Base-by-base conservation (phyloP, 768 basidiomycete genomes). In the Panaeolus papilionaceus region DNA sequence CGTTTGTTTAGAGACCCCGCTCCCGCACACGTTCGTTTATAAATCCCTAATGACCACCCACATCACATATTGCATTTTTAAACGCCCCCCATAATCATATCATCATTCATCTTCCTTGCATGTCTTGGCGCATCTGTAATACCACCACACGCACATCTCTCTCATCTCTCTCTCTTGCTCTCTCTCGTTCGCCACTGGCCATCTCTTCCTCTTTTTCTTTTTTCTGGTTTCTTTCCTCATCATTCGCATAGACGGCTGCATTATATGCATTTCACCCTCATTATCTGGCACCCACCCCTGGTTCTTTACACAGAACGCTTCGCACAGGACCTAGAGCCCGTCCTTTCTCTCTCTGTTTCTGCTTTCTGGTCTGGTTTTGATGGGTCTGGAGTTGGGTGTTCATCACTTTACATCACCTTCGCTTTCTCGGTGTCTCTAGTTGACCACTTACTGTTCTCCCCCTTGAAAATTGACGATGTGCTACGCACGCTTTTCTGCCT, bases 61-160 rank as follows among this genome's bases (percentile, higher is more conserved):
- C 42, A 12, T 16, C 42, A 44, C 18, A n/a, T n/a, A 5, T 14
- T 10, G 14, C 39, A 40, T 40, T 40, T 40, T 44, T 44, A 44
- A 44, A 44, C 42, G 42, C 18, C 18, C 42, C 3, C 5, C 28
- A 33, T 33, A 33, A 33, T 4, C 2, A 2, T 4, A 33, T 44
- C 12, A 44, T 44, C 42, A 0, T 16, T 12, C 18, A 4, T 18
- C 14, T 10, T 33, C 39, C 8, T 40, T 38, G n/a, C 62, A 42
- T 37, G 62, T 63, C n/a, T 63, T 38, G 14, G n/a, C 62, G 62
- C 40, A 45, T 63, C 40, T 45, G 62, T 40, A 28, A 18, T 8
- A 63, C 20, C 39, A 26, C 38, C 61, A 38, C 23, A 63, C 44
- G 14, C 39, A 42, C 44, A 26, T 62, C 61, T 38, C 44, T 62